Percentiles rank a stretch among this genome's conserved stretches.
phyloP scores from a whole-genome alignment of 2,329 filamentous ascomycete species.

The Colletotrichum graminicola region DNA sequence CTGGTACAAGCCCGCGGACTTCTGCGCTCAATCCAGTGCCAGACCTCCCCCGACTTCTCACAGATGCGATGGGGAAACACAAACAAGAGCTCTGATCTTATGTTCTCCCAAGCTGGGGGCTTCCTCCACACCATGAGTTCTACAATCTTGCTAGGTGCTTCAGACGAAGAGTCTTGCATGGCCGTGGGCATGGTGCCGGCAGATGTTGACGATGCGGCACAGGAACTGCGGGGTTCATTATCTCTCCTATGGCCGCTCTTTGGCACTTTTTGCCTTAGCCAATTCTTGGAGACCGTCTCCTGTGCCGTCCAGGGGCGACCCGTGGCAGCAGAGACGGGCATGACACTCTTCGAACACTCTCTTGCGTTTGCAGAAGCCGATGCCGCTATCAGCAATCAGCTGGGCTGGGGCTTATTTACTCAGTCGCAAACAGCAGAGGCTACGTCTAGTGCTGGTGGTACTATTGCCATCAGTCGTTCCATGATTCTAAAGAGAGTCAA shows the following conservation, averaged over 20 bases:
- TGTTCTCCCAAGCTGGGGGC: conserved; percentile 77
- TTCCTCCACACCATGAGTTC: conserved; percentile 81
- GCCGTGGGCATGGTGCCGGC: conserved; percentile 78
- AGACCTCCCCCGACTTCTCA: conserved; percentile 82
- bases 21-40: conserved; percentile 89
- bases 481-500: conserved; percentile 86
- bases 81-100: conserved; percentile 73
- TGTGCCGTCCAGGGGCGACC: conserved; percentile 88
- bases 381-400: conserved; percentile 83
- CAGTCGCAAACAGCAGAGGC: conserved; percentile 57
- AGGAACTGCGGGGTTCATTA: conserved; percentile 80
- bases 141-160: conserved; percentile 77
- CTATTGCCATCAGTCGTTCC: conserved; percentile 67
- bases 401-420: conserved; percentile 77
- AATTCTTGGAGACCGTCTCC: conserved; percentile 89
- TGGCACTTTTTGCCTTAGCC: conserved; percentile 76
- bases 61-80: conserved; percentile 77
- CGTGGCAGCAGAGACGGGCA: conserved; percentile 87
- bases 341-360: conserved; percentile 97
- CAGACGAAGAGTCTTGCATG: conserved; percentile 80
- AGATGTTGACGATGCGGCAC: conserved; percentile 62
- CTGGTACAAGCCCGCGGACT: conserved; percentile 75
- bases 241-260: conserved; percentile 82
- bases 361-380: conserved; percentile 97
- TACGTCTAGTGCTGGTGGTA: conserved; percentile 16